Evolutionary conservation across 768 basidiomycete species (phyloP).

Genomic region (Suillus hirtellus): DNA sequence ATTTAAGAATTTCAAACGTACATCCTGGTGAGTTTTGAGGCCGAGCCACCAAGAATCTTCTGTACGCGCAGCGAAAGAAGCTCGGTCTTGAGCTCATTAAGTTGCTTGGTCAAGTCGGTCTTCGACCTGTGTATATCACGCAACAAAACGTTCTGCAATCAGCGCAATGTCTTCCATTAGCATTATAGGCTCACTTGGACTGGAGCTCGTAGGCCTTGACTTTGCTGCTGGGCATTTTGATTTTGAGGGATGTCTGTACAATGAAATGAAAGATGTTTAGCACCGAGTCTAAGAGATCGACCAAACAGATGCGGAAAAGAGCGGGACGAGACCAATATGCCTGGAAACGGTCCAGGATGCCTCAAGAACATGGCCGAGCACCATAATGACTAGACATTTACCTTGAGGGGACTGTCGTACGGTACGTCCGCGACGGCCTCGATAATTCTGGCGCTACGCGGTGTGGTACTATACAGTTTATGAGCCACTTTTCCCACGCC

Average conservation of each 20-base stretch:
- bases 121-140: slow-evolving; percentile 66
- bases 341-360: background rate
- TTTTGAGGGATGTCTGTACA: slow-evolving; percentile 44
- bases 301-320: slow-evolving; percentile 3
- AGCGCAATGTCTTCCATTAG: background rate
- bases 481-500: slow-evolving; percentile 43
- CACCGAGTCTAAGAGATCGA: slow-evolving; percentile 7
- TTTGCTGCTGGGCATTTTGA: slow-evolving; percentile 86
- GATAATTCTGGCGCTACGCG: slow-evolving; percentile 31
- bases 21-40: slow-evolving; percentile 98
- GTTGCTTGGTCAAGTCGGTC: slow-evolving; percentile 94
- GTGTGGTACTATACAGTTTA: slow-evolving; percentile 41
- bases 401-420: slow-evolving; percentile 39
- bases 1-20: slow-evolving; percentile 42
- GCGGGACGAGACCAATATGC: slow-evolving; percentile 7
- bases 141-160: slow-evolving; percentile 14
- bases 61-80: slow-evolving; percentile 92
- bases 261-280: slow-evolving; percentile 1
- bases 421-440: slow-evolving; percentile 29
- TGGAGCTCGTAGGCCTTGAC: slow-evolving; percentile 97
- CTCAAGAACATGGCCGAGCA: background rate
- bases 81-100: slow-evolving; percentile 93
- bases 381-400: slow-evolving; percentile 26
- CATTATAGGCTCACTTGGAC: slow-evolving; percentile 71
- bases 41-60: slow-evolving; percentile 95